A percentile compares a stretch with the other conserved stretches of the same genome.
Conservation (phyloP, 768 basidiomycete genomes). For the Pulveroboletus sp. region DNA sequence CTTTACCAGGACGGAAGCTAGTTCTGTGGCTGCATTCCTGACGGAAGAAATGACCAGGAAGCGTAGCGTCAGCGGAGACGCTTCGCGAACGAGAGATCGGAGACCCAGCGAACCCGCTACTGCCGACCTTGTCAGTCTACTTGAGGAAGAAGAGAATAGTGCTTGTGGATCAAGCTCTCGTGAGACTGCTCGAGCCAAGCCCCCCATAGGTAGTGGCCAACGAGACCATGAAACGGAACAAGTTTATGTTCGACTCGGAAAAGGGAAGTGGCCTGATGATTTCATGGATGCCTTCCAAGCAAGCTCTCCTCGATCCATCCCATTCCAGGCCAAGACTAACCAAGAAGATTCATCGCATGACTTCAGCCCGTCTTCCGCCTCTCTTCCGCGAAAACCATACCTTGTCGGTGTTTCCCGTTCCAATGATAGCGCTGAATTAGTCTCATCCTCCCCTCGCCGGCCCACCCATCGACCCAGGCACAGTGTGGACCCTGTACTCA, state of each 20-base stretch:
- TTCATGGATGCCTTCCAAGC: constrained; percentile 57
- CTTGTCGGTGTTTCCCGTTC: constrained; percentile 42
- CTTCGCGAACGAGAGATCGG: constrained; percentile 45
- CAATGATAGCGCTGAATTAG: constrained; percentile 44
- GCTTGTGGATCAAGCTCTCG: constrained; percentile 47
- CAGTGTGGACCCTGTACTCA: constrained; percentile 51
- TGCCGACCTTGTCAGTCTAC: constrained; percentile 61
- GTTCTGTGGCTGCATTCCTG: constrained; percentile 48
- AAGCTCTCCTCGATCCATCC: constrained; percentile 28
- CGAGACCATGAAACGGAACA: constrained; percentile 28
- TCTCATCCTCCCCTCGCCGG: constrained; percentile 38
- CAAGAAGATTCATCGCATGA: constrained; percentile 18
- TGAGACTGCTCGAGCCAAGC: constrained; percentile 23
- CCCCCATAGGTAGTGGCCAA: constrained; percentile 18
- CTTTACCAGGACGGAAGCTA: constrained; percentile 61
- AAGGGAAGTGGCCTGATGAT: constrained; percentile 83
- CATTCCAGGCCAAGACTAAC: constrained; percentile 20
- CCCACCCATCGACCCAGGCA: constrained; percentile 63
- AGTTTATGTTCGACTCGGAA: constrained; percentile 53
- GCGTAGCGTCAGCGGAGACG: constrained; percentile 25
- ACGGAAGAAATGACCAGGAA: constrained; percentile 38
- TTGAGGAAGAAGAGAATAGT: constrained; percentile 60
- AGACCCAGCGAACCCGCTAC: constrained; percentile 58
- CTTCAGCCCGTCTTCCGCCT: constrained; percentile 37
- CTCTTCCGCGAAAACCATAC: constrained; percentile 54